phyloP scores from a whole-genome alignment of 2,329 filamentous ascomycete genomes.

The Sclerotinia glacialis region DNA sequence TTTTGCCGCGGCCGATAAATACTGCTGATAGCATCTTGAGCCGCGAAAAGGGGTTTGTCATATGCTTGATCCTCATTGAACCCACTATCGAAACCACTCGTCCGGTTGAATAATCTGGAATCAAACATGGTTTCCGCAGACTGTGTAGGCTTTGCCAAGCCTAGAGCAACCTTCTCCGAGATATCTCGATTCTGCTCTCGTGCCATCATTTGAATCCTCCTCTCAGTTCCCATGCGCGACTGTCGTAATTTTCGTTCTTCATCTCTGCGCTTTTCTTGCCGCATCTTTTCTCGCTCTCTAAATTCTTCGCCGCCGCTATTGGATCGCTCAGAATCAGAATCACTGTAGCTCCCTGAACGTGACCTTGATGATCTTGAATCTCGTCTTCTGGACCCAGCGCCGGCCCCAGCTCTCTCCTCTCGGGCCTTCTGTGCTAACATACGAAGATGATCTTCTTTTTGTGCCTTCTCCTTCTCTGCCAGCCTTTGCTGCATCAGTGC shows the following conservation, averaged over 20 bases:
- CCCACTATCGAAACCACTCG: slow-evolving; percentile 82
- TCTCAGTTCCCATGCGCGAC: slow-evolving; percentile 92
- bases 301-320: slow-evolving; percentile 60
- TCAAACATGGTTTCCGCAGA: slow-evolving; percentile 96
- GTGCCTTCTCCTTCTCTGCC: slow-evolving; percentile 91
- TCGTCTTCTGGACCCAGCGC: slow-evolving; percentile 45
- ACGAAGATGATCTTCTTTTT: slow-evolving; percentile 90
- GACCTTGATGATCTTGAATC: slow-evolving; percentile 41
- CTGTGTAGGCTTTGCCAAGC: slow-evolving; percentile 90
- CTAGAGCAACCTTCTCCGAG: slow-evolving; percentile 92
- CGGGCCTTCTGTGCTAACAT: slow-evolving; percentile 86
- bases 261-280: slow-evolving; percentile 75
- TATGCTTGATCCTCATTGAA: slow-evolving; percentile 98
- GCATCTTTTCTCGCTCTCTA: slow-evolving; percentile 71
- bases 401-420: slow-evolving; percentile 66
- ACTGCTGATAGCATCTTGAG: slow-evolving; percentile 88
- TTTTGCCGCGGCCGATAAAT: slow-evolving; percentile 84
- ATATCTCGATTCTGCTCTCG: slow-evolving; percentile 96
- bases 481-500: slow-evolving; percentile 93
- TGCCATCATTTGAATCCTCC: slow-evolving; percentile 87
- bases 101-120: slow-evolving; percentile 90
- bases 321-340: slow-evolving; percentile 47
- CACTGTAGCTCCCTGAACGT: slow-evolving; percentile 50
- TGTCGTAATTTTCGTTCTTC: slow-evolving; percentile 88
- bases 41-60: slow-evolving; percentile 94